phyloP scores from a whole-genome alignment of 2,329 filamentous ascomycete genomes.

The Fusarium sp. region DNA sequence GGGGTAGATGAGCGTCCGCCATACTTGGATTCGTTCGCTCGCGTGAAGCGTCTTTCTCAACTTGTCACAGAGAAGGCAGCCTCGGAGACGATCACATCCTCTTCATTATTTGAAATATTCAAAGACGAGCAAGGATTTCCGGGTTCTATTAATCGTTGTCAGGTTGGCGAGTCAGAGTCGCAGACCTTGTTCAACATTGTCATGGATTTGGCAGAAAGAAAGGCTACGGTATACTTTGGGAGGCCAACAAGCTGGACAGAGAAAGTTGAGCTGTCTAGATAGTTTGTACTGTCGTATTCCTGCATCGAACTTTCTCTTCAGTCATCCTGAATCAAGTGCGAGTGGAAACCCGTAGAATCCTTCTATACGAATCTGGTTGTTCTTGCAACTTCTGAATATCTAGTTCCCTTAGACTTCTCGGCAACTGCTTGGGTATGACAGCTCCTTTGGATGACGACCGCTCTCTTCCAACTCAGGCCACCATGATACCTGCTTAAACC shows the following conservation, averaged over 20 bases:
- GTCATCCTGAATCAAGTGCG: not conserved
- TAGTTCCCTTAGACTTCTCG: not conserved
- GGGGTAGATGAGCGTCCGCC: slow-evolving; percentile 31
- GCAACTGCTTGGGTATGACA: not conserved
- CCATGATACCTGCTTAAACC: not conserved
- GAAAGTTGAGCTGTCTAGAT: slow-evolving; percentile 12
- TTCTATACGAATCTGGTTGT: not conserved
- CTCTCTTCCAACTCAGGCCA: not conserved
- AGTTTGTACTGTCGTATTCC: not conserved
- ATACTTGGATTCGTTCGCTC: slow-evolving; percentile 25
- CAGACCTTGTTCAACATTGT: slow-evolving; percentile 40
- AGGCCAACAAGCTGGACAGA: slow-evolving; percentile 26
- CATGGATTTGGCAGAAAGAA: slow-evolving; percentile 23
- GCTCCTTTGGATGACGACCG: not conserved
- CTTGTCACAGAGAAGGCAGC: slow-evolving; percentile 4
- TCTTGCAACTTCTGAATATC: not conserved
- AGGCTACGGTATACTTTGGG: slow-evolving; percentile 19
- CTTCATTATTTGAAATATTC: slow-evolving; percentile 33
- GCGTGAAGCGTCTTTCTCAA: slow-evolving; percentile 16
- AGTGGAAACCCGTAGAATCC: not conserved
- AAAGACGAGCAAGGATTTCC: slow-evolving; percentile 37
- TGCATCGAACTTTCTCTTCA: too few relatives aligned
- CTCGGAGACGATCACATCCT: not conserved
- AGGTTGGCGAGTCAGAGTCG: not conserved
- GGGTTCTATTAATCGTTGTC: slow-evolving; percentile 29